A percentile compares a stretch with the other conserved stretches of the same genome.
Conservation (phyloP, 441 rosid genomes). For the Manihot esculenta region DNA sequence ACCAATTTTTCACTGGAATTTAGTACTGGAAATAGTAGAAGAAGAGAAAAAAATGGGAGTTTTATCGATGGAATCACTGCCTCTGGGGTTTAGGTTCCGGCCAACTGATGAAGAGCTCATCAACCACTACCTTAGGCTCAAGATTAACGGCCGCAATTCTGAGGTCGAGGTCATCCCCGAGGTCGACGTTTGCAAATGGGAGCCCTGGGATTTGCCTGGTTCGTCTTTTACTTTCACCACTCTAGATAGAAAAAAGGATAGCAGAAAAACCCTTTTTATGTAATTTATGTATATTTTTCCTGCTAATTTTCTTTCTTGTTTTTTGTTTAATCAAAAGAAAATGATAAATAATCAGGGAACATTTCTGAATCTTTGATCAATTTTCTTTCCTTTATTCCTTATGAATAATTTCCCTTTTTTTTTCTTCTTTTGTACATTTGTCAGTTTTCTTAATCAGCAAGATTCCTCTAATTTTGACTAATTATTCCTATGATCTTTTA, state of each 20-base stretch:
- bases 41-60: slow-evolving; percentile 39
- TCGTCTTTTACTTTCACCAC: background rate
- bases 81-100: slow-evolving; percentile 77
- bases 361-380: slow-evolving; percentile 31
- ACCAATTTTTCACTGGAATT: background rate
- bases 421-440: slow-evolving; percentile 8
- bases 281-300: background rate
- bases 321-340: background rate
- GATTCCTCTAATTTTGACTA: slow-evolving; percentile 20
- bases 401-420: slow-evolving; percentile 11
- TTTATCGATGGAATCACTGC: slow-evolving; percentile 53
- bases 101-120: slow-evolving; percentile 92
- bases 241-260: too few relatives aligned
- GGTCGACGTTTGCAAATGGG: slow-evolving; percentile 87
- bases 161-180: slow-evolving; percentile 72
- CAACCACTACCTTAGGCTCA: slow-evolving; percentile 68
- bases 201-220: slow-evolving; percentile 97
- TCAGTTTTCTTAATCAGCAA: slow-evolving; percentile 17
- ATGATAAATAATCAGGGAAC: background rate
- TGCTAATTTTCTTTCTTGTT: background rate
- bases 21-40: background rate
- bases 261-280: background rate
- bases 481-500: too few relatives aligned
- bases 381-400: slow-evolving; percentile 5
- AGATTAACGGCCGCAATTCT: slow-evolving; percentile 78